Base-by-base conservation (phyloP, 495 filamentous ascomycete genomes). In the Geoglossum glabrum region DNA sequence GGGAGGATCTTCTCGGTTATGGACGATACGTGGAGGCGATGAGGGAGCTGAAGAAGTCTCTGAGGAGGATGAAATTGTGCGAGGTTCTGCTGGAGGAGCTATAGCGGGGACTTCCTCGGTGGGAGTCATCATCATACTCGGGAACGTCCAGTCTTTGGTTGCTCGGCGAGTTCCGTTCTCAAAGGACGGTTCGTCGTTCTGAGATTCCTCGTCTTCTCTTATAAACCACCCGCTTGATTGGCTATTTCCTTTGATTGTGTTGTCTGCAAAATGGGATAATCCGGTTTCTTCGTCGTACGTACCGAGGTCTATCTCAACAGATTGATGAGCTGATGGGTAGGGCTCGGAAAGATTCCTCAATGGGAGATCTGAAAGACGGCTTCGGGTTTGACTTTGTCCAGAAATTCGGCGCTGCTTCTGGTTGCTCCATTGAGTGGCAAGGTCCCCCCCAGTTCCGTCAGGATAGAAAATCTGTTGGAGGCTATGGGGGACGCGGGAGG, bases 271-370 rank as follows among this genome's bases (percentile, higher is more conserved):
- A 55, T 70, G 73, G 1, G 79, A 75, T 7, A 78, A 65, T 8
- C 46, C 59, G 31, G 46, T 46, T 36, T 46, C 17, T 46, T 36
- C 50, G 25, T 59, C 57, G 25, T 70, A 74, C 1, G 67, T 72
- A 50, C 79, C 79, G 13, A 79, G 71, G 58, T 84, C 81, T 45
- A 79, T 79, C 28, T 78, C 69, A 0, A 76, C 76, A 54, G 79
- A 77, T 13, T 49, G 59, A 21, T 70, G 68, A 15, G 77, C 70
- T 4, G 72, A 71, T 10, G 72, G 67, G 19, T 58, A 71, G 9
- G 72, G 67, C 19, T 58, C 56, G 43, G 74, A 74, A 59, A 77
- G 69, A 51, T 79, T 70, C 9, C 76, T 69, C 6, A 81, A 59
- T 0, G 77, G 76, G 3, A 79, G 73, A 61, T 81, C 78, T 0